Evolutionary conservation across 2,329 filamentous ascomycete species (phyloP), one percentile per base, ranked within the genome.

Genomic region (Botrytis byssoidea): DNA sequence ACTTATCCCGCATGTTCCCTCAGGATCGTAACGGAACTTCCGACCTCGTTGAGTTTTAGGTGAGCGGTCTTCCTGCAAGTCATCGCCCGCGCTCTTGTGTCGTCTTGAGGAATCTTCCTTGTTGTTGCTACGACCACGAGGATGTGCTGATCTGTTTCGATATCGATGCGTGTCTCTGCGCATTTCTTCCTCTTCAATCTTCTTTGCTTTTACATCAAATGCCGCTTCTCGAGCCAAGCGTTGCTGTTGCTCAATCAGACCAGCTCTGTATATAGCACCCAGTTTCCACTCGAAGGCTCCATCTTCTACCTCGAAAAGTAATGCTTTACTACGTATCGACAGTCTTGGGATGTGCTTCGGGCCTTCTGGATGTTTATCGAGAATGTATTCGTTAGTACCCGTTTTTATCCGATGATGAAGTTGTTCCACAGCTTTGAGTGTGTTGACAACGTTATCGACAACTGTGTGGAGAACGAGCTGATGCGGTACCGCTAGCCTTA

Each of bases 241-340:
- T 82, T 98, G 96, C 81, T 92, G 91, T 82, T 98, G 95, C 82
- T 99, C 96, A 72, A 95, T 85, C 32, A 95, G 87, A 0, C 97
- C 96, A 64, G 93, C 90, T 46, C 95, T 91, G 82, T 98, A 99
- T 70, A 99, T 99, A 80, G 94, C 91, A 25, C 95, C 94, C 16
- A 99, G 85, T 81, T 98, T 98, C 93, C 95, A 99, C 82, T 99
- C 96, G 79, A 99, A 99, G 0, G 93, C 92, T 68, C 96, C 95
- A 81, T 99, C 96, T 83, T 99, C 96, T 51, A 99, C 86, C 80
- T 98, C 95, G 74, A 99, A 95, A 3, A 97, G 84, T 37, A 99
- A 86, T 8, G 92, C 93, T 78, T 93, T 92, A 72, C 92, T 92
- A 70, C 94, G 90, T 16, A 99, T 77, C 0, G 94, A 95, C 35